A percentile compares a stretch with the other conserved stretches of the same genome.
phyloP scores from a whole-genome alignment of 2,329 filamentous ascomycete genomes.

The Zymoseptoria pseudotritici region DNA sequence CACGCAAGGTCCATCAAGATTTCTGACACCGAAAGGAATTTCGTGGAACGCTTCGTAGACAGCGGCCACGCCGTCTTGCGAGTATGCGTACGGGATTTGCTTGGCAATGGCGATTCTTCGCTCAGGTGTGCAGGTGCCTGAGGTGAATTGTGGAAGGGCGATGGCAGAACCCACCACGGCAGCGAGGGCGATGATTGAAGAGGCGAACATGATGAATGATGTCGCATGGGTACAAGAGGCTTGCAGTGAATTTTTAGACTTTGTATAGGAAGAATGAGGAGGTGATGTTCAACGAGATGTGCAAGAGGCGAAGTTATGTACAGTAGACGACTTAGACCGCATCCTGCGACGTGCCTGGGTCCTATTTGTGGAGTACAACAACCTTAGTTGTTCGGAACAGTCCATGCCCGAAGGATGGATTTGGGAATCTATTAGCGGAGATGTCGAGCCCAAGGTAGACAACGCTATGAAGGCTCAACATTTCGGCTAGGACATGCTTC shows the following conservation, averaged over 20 bases:
- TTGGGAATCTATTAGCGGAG: too few relatives aligned
- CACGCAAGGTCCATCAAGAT: conserved; percentile 5
- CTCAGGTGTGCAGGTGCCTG: neutral
- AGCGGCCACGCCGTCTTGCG: conserved; percentile 1
- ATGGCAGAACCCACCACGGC: neutral
- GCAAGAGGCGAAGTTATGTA: neutral
- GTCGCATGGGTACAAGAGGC: neutral
- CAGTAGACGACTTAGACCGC: neutral
- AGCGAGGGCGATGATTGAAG: neutral
- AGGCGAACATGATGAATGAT: neutral
- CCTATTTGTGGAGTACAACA: too few relatives aligned
- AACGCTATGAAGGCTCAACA: neutral
- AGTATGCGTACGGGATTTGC: conserved; percentile 6
- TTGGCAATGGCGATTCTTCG: neutral
- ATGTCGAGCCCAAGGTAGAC: neutral
- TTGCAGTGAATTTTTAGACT: neutral
- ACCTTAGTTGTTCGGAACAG: too few relatives aligned
- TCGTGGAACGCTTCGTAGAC: conserved; percentile 1
- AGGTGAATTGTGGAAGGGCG: neutral
- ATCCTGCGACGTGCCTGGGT: too few relatives aligned
- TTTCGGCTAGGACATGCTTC: too few relatives aligned
- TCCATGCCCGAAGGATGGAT: too few relatives aligned
- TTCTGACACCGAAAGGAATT: conserved; percentile 6
- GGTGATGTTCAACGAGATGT: neutral
- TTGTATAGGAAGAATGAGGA: neutral